A percentile compares a stretch with the other conserved stretches of the same genome.
phyloP scores from a whole-genome alignment of 441 rosid species.

The Aquilaria agallochum region DNA sequence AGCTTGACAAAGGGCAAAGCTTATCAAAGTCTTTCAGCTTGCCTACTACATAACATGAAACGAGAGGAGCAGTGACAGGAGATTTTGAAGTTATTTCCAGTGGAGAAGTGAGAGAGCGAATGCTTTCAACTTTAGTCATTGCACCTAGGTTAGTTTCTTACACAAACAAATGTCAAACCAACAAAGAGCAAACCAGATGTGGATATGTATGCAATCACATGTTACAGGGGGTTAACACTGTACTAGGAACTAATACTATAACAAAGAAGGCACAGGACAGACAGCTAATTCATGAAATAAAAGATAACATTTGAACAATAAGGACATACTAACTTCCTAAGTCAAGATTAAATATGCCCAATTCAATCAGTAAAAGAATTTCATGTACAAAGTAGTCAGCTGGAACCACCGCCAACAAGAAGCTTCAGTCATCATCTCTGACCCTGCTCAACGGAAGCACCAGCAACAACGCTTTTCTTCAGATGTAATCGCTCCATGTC shows the following conservation, averaged over 20 bases:
- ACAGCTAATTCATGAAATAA: constrained; percentile 18
- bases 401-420: constrained; percentile 23
- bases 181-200: too few relatives aligned
- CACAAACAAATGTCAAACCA: too few relatives aligned
- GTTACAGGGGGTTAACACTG: constrained; percentile 14
- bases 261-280: constrained; percentile 15
- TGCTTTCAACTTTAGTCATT: too few relatives aligned
- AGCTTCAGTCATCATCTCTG: constrained; percentile 16
- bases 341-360: constrained; percentile 19
- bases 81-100: too few relatives aligned
- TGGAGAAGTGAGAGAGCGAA: too few relatives aligned
- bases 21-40: too few relatives aligned
- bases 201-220: too few relatives aligned
- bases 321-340: constrained; percentile 10
- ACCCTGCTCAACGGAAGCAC: constrained; percentile 19
- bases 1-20: too few relatives aligned
- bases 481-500: constrained; percentile 12
- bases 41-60: too few relatives aligned
- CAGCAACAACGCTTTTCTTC: constrained; percentile 14
- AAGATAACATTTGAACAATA: constrained; percentile 12
- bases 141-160: too few relatives aligned
- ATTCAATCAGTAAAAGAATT: constrained; percentile 31
- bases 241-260: constrained; percentile 19
- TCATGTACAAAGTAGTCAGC: constrained; percentile 21
- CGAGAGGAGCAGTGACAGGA: too few relatives aligned